Evolutionary conservation across 2,329 filamentous ascomycete species (phyloP).

Genomic region (Pestalotiopsis sp.): DNA sequence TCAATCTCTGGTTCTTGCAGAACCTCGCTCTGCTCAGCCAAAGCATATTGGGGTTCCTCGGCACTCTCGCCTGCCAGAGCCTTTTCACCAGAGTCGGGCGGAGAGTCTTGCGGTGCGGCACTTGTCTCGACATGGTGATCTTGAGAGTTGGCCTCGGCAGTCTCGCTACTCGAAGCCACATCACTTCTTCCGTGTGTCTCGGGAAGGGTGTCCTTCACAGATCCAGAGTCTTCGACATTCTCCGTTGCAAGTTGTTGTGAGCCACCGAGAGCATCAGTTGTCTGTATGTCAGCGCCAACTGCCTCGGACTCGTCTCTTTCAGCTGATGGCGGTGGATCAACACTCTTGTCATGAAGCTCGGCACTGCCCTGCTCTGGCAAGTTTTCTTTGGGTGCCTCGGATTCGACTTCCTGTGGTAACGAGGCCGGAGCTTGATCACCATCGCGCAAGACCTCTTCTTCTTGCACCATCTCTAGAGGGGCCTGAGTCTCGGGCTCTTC

Average conservation of each 20-base stretch:
- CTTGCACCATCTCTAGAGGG: neutral
- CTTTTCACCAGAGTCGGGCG: neutral
- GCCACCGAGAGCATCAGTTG: neutral
- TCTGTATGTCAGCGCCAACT: neutral
- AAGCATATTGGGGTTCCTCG: neutral
- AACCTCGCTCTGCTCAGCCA: neutral
- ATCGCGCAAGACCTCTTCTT: neutral
- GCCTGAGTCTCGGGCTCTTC: neutral
- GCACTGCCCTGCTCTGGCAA: neutral
- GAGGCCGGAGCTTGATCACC: neutral
- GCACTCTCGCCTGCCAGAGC: neutral
- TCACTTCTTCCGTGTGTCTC: neutral
- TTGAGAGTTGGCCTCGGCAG: neutral
- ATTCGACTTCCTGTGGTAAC: neutral
- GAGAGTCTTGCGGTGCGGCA: neutral
- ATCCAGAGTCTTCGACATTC: neutral
- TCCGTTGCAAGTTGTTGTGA: neutral
- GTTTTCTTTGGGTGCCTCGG: neutral
- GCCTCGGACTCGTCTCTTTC: neutral
- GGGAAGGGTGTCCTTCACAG: neutral
- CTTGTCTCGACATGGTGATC: neutral
- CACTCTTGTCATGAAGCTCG: neutral
- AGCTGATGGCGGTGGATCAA: neutral
- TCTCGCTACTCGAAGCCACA: neutral
- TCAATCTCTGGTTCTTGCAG: neutral